Conservation (phyloP, 2,329 filamentous ascomycete species). For the Colletotrichum sidae region DNA sequence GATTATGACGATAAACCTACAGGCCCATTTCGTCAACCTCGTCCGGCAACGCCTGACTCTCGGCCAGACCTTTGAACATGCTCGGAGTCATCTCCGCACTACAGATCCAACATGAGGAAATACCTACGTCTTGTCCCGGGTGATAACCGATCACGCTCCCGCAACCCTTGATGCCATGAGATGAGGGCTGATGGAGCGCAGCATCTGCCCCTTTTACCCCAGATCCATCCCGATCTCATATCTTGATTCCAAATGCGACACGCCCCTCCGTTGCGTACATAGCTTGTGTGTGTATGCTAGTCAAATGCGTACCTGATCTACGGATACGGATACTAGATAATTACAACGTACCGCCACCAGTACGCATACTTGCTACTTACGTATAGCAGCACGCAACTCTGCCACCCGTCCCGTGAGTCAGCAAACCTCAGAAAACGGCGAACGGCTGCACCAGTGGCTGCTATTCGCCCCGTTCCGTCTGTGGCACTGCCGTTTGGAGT, state of each 20-base stretch:
- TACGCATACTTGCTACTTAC: too few species aligned
- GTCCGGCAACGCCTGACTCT: not conserved
- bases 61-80: too few species aligned
- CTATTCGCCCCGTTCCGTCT: slow-evolving; percentile 1
- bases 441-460: not conserved
- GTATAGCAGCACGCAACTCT: too few species aligned
- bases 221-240: slow-evolving; percentile 3
- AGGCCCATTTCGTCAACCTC: not conserved
- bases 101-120: not conserved
- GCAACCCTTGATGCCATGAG: not conserved
- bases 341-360: not conserved
- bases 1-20: slow-evolving; percentile 3
- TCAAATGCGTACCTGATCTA: not conserved
- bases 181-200: too few species aligned
- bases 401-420: not conserved
- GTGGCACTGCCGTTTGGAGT: slow-evolving; percentile 4
- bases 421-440: slow-evolving; percentile 13
- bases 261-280: not conserved
- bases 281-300: slow-evolving; percentile 21
- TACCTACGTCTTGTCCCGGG: not conserved
- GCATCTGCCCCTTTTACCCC: slow-evolving; percentile 12
- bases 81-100: not conserved
- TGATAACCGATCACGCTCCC: not conserved
- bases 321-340: not conserved
- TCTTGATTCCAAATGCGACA: slow-evolving; percentile 28